Conservation (phyloP, 371 early-diverging fungal genomes). For the Lichtheimia corymbifera region DNA sequence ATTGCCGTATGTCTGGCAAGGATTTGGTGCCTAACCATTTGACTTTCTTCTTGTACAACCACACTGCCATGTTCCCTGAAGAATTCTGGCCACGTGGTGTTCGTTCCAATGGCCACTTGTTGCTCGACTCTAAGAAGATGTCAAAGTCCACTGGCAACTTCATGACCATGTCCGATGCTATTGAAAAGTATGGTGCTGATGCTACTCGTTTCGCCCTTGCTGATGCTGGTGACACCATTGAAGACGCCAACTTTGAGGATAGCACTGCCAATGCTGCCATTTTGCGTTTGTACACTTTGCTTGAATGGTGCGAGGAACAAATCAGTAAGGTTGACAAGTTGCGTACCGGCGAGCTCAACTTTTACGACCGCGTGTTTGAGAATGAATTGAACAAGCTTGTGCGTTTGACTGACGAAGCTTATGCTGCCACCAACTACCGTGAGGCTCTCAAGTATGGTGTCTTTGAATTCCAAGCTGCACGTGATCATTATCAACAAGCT, state of each 20-base stretch:
- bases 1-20: constrained; percentile 98
- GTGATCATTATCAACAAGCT: constrained; percentile 90
- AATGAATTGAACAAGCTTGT: constrained; percentile 84
- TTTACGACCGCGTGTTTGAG: constrained; percentile 86
- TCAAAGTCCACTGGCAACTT: constrained; percentile 99
- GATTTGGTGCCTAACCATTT: constrained; percentile 99
- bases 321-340: constrained; percentile 33
- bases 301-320: constrained; percentile 87
- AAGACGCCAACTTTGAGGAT: constrained; percentile 99
- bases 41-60: constrained; percentile 99
- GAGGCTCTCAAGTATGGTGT: constrained; percentile 96
- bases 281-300: constrained; percentile 89
- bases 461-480: constrained; percentile 90
- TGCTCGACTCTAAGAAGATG: constrained; percentile 99
- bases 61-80: constrained; percentile 96
- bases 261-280: constrained; percentile 97
- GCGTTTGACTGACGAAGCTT: constrained; percentile 72
- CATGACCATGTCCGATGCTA: constrained; percentile 87
- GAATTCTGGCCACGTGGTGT: constrained; percentile 93
- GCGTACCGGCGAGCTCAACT: constrained; percentile 54
- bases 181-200: constrained; percentile 95
- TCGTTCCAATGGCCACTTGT: constrained; percentile 97
- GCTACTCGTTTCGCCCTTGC: constrained; percentile 97
- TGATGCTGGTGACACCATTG: constrained; percentile 94
- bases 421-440: constrained; percentile 85